Percentiles rank a stretch among this genome's conserved stretches.
Evolutionary conservation across 768 basidiomycete species (phyloP).

Genomic region (Tulasnella sp.): DNA sequence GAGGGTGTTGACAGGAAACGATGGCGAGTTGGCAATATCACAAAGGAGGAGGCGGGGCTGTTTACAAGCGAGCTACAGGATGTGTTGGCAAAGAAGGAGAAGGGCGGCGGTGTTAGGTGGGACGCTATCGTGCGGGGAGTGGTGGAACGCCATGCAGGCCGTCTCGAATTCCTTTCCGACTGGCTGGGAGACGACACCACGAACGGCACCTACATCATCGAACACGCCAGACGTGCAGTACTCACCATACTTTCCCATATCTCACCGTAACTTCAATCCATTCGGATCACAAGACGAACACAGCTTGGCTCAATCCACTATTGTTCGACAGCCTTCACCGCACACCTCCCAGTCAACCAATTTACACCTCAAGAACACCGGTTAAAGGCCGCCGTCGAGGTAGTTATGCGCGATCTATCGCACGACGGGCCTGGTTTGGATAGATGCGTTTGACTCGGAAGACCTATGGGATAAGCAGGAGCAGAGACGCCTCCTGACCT

Average conservation of each 20-base stretch:
- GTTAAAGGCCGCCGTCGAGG: background rate
- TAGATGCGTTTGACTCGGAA: background rate
- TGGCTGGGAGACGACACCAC: background rate
- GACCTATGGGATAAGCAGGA: background rate
- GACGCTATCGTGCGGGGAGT: background rate
- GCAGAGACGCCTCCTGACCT: background rate
- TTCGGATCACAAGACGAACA: background rate
- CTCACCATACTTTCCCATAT: background rate
- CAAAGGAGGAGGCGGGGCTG: background rate
- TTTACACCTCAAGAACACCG: background rate
- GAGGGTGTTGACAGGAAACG: background rate
- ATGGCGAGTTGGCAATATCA: background rate
- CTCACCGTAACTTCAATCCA: background rate
- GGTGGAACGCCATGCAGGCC: background rate
- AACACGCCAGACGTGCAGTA: background rate
- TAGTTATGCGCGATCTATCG: background rate
- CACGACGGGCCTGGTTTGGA: background rate
- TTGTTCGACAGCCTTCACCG: background rate
- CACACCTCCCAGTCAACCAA: background rate
- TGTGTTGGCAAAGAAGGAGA: background rate
- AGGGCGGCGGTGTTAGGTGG: background rate
- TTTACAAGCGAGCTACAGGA: background rate
- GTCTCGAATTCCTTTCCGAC: background rate
- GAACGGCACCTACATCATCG: background rate
- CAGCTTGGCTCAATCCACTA: conserved; percentile 1